Conservation (phyloP, 164 flowering plant genomes). For the Vitis rupestris region DNA sequence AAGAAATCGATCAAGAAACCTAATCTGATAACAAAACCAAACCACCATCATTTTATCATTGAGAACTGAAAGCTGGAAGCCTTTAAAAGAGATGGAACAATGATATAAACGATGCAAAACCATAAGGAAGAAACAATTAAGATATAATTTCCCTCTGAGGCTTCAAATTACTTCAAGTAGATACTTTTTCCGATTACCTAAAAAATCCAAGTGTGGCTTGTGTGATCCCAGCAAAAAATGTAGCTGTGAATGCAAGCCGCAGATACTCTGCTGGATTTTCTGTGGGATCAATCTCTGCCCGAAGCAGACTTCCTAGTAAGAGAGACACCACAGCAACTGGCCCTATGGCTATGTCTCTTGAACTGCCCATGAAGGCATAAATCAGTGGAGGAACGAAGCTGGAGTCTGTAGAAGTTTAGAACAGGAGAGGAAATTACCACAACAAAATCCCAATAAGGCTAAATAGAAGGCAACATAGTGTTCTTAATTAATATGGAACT, state of each 20-base stretch:
- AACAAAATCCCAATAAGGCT: neutral
- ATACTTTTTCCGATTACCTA: constrained; percentile 39
- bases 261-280: constrained; percentile 47
- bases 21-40: constrained; percentile 41
- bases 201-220: constrained; percentile 83
- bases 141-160: neutral
- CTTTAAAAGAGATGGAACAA: too few relatives aligned
- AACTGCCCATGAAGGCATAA: constrained; percentile 97
- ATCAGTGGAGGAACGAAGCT: constrained; percentile 96
- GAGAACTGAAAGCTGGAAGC: neutral
- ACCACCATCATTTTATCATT: neutral
- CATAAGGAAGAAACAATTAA: neutral
- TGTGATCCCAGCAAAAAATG: constrained; percentile 90
- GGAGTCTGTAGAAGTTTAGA: constrained; percentile 49
- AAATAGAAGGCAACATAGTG: neutral
- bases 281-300: constrained; percentile 58
- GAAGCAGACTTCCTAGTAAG: constrained; percentile 72
- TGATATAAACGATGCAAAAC: neutral
- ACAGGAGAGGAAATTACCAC: constrained; percentile 3
- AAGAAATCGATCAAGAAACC: constrained; percentile 94
- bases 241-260: constrained; percentile 89
- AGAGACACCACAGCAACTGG: constrained; percentile 97
- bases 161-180: neutral
- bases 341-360: constrained; percentile 95
- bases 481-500: constrained; percentile 19